phyloP scores from a whole-genome alignment of 1,284 basidiomycete species.

The Naganishia liquefaciens region DNA sequence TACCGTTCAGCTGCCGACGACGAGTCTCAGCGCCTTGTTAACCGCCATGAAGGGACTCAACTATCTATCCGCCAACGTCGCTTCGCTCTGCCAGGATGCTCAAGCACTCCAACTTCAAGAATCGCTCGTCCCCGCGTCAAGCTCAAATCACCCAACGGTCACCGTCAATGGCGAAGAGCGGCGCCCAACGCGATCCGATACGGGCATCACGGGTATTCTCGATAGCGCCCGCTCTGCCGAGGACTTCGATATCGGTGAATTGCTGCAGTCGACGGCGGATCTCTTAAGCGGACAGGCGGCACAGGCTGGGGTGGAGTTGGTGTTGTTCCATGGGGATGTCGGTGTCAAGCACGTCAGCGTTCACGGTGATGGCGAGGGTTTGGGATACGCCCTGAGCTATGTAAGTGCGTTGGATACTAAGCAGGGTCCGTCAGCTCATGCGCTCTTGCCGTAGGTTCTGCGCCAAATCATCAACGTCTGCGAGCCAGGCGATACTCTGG shows the following conservation, averaged over 20 bases:
- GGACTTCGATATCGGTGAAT: constrained; percentile 67
- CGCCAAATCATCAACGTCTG: constrained; percentile 76
- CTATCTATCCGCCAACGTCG: constrained; percentile 76
- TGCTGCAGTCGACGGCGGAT: constrained; percentile 76
- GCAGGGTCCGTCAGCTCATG: constrained; percentile 1
- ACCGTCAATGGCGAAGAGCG: background rate
- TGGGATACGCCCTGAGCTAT: constrained; percentile 76
- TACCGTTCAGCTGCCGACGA: constrained; percentile 76
- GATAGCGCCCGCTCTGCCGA: constrained; percentile 36
- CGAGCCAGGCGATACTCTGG: constrained; percentile 74
- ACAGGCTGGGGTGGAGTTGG: constrained; percentile 77
- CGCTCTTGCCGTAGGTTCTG: constrained; percentile 63
- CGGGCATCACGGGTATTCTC: constrained; percentile 28
- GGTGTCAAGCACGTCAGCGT: constrained; percentile 80
- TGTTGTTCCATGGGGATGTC: constrained; percentile 82
- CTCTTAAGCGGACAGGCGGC: constrained; percentile 80
- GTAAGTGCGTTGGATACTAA: constrained; percentile 59
- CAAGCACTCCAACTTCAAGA: constrained; percentile 4
- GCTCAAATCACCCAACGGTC: background rate
- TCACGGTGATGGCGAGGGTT: constrained; percentile 76
- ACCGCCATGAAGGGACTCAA: constrained; percentile 87
- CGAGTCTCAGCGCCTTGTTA: constrained; percentile 81
- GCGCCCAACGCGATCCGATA: constrained; percentile 1
- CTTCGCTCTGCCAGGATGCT: constrained; percentile 39
- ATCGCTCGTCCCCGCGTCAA: background rate